These are phyloP conservation scores for Phaeolepiota aurea DNA, from an alignment of 768 basidiomycete genomes.

Conservation along the genomic window DNA sequence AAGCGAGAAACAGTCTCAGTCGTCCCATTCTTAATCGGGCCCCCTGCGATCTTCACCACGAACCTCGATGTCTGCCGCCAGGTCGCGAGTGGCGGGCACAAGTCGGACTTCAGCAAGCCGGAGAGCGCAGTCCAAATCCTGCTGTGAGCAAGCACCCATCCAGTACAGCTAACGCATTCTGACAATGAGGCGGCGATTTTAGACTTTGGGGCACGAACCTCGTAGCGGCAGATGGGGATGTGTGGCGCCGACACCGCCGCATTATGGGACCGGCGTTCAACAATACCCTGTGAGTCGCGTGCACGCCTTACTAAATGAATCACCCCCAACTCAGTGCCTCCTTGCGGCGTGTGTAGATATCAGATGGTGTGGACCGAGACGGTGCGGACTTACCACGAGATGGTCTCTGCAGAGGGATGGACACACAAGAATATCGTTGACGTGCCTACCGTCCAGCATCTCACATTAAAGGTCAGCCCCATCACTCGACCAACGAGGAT, in stretches of 20 bases:
- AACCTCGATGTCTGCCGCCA: conserved; percentile 2
- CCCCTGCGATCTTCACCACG: background rate
- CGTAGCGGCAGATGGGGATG: conserved; percentile 25
- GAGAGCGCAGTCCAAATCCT: background rate
- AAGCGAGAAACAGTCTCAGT: background rate
- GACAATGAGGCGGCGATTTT: too few relatives aligned
- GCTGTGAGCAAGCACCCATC: background rate
- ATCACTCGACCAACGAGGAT: background rate
- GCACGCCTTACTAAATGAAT: too few relatives aligned
- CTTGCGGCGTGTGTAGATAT: too few relatives aligned
- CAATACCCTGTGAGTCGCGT: conserved; percentile 19
- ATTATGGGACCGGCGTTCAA: conserved; percentile 30
- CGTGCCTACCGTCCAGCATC: conserved; percentile 15
- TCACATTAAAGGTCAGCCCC: conserved; percentile 21
- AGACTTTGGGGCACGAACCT: conserved; percentile 29
- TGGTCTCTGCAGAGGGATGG: conserved; percentile 23
- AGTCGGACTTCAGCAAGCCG: conserved; percentile 1
- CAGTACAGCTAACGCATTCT: background rate
- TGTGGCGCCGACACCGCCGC: conserved; percentile 29
- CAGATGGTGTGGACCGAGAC: conserved; percentile 27
- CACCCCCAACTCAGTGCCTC: too few relatives aligned
- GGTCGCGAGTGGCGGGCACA: background rate
- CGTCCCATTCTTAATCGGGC: background rate
- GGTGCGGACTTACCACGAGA: conserved; percentile 20
- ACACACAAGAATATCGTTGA: conserved; percentile 8